Base-by-base conservation (phyloP, 805 yeast species). In the Yamadazyma sp. region DNA sequence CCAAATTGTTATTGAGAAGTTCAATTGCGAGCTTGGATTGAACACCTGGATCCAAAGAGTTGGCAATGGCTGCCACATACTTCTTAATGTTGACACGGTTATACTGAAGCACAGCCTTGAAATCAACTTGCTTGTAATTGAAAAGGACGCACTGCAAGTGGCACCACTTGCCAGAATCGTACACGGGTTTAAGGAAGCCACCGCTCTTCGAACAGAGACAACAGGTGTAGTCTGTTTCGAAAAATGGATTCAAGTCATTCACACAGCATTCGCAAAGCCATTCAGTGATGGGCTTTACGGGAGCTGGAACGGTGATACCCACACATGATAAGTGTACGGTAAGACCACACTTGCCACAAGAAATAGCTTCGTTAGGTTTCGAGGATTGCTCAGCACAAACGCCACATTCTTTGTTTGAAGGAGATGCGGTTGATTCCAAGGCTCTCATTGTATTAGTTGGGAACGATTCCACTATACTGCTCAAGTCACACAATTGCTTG, bases 201-300 rank as follows among this genome's bases (percentile, higher is more conserved):
- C 70, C 27, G 47, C 35, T 2, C 59, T 54, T 6, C 28, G 65
- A 57, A 57, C 96, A 89, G n/a, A 88, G 53, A 11, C 67, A 60
- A 55, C 96, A 88, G 2, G 71, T 59, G 52, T 84, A 82, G 14
- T 72, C 62, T 0, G 81, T 73, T 2, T 80, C 70, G 24, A 69
- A 64, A 2, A 72, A 45, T 0, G 93, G 91, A 43, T 77, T 75
- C 35, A 78, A 55, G 33, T 80, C 83, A 52, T 87, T 86, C 4
- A 79, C 68, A 54, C 96, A 89, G 1, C 80, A 70, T 49, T 87
- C 95, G 61, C 96, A 89, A 17, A 71, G 62, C 96, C 96, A 88
- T 39, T 71, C 73, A 22, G 53, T 64, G 7, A 48, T 48, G 4
- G 53, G 47, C n/a, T 40, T 52, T 16, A 47, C 38, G 4, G 25